Conservation (phyloP, 1,139 yeast species). For the Geotrichum restrictum region DNA sequence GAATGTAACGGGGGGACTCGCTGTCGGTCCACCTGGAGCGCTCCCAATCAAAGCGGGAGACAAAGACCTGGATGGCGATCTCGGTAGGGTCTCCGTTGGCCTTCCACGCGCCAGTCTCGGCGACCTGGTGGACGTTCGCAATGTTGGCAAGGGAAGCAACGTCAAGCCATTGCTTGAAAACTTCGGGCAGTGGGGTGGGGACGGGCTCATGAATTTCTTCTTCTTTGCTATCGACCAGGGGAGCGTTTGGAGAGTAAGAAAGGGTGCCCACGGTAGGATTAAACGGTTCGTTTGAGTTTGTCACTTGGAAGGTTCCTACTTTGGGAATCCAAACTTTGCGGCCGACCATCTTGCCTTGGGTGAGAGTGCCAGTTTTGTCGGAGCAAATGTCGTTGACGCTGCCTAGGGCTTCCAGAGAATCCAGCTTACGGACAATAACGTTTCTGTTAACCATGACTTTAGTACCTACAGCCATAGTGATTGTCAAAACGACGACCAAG, state of each 20-base stretch:
- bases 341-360: constrained; percentile 76
- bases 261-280: constrained; percentile 68
- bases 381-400: constrained; percentile 79
- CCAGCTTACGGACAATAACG: constrained; percentile 74
- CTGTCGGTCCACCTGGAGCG: constrained; percentile 46
- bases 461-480: constrained; percentile 84
- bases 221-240: constrained; percentile 42
- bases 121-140: constrained; percentile 52
- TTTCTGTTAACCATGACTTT: constrained; percentile 68
- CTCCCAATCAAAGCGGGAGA: constrained; percentile 51
- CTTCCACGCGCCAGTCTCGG: constrained; percentile 51
- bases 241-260: constrained; percentile 37
- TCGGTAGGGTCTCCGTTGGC: constrained; percentile 86
- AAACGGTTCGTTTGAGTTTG: constrained; percentile 62
- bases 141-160: constrained; percentile 72
- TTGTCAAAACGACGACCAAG: constrained; percentile 72
- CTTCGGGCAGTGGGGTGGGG: constrained; percentile 25
- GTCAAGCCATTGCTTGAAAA: constrained; percentile 48
- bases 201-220: constrained; percentile 18
- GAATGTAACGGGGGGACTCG: constrained; percentile 35
- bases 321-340: constrained; percentile 74
- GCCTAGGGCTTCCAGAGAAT: constrained; percentile 65
- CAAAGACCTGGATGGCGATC: constrained; percentile 73
- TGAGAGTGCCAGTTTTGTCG: constrained; percentile 78
- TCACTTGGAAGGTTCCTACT: constrained; percentile 61